Evolutionary conservation across 2,329 filamentous ascomycete genomes (phyloP), one percentile per base, ranked within the genome.

Genomic region (Pseudogymnoascus pannorum): DNA sequence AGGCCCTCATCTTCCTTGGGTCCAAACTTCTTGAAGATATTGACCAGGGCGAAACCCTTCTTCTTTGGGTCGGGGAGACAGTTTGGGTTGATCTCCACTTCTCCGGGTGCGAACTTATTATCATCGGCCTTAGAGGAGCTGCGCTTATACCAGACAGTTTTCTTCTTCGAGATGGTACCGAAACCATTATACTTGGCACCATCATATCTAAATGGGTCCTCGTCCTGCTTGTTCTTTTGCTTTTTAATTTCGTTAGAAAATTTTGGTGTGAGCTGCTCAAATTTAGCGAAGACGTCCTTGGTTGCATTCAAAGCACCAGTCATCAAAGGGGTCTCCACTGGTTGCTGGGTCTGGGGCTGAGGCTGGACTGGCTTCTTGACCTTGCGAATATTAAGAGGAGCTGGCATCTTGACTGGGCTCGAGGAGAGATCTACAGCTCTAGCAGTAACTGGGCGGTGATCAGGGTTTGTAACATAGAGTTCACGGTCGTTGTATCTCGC

Each of bases 121-220:
- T 60, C 48, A 3, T 20, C 62, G 22, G 58, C 40, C 60, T 67
- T 71, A 12, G 70, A 72, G 42, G 70, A 72, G 42, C 63, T 67
- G 7, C 71, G 68, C 60, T 68, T 72, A 48, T 72, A 71, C 71
- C 70, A 72, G 36, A 62, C 66, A n/a, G 69, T 66, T 36, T 64
- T 67, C 63, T 71, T 73, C 33, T 65, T 68, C 11, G 65, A 26
- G 42, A 69, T 59, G 11, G 69, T 71, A n/a, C 67, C 65, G 33
- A 64, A 59, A 18, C 58, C 66, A 26, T 5, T 35, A 6, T 6
- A 7, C 48, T 29, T 54, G 9, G 31, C 48, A 31, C 62, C 66
- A 11, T 69, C 68, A 31, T 65, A 60, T 16, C 59, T 59, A 38
- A 64, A 63, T 9, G 57, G 63, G 31, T 68, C 64, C 12, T 68